Conservation (phyloP, 2,329 filamentous ascomycete genomes). For the Parafenestella ontariensis region DNA sequence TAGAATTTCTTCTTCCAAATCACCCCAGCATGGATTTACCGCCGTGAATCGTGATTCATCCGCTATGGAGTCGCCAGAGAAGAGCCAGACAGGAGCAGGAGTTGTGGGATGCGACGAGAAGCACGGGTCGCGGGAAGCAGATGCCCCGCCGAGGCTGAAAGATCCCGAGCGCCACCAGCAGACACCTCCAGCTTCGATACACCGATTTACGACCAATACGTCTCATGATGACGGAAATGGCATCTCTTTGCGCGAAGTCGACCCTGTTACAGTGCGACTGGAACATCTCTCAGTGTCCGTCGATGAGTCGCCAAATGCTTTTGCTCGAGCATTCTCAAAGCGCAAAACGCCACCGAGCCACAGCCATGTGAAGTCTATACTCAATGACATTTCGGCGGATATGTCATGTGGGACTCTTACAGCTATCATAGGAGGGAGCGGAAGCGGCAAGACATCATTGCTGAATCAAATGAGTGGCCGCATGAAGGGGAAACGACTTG, state of each 20-base stretch:
- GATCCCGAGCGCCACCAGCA: not conserved
- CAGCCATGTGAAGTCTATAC: conserved; percentile 56
- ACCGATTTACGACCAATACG: conserved; percentile 21
- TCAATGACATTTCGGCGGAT: conserved; percentile 69
- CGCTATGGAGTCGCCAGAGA: conserved; percentile 22
- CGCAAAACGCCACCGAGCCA: conserved; percentile 29
- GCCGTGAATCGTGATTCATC: conserved; percentile 4
- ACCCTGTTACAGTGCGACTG: conserved; percentile 62
- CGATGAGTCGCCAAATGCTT: conserved; percentile 60
- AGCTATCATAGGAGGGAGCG: conserved; percentile 77
- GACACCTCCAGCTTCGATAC: conserved; percentile 16
- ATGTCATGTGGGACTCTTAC: conserved; percentile 72
- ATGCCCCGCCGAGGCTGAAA: conserved; percentile 3
- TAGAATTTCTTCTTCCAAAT: conserved; percentile 8
- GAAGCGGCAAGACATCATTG: conserved; percentile 67
- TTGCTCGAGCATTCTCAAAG: conserved; percentile 34
- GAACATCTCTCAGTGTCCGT: conserved; percentile 64
- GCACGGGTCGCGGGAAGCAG: conserved; percentile 1
- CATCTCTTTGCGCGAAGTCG: conserved; percentile 58
- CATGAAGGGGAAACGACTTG: conserved; percentile 63
- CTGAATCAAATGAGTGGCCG: conserved; percentile 76
- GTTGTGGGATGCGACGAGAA: not conserved
- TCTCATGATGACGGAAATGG: conserved; percentile 37
- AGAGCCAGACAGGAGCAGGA: conserved; percentile 9
- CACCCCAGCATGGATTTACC: conserved; percentile 15